Conservation (phyloP, 345 rosid species). For the Rhodamnia rubescens region DNA sequence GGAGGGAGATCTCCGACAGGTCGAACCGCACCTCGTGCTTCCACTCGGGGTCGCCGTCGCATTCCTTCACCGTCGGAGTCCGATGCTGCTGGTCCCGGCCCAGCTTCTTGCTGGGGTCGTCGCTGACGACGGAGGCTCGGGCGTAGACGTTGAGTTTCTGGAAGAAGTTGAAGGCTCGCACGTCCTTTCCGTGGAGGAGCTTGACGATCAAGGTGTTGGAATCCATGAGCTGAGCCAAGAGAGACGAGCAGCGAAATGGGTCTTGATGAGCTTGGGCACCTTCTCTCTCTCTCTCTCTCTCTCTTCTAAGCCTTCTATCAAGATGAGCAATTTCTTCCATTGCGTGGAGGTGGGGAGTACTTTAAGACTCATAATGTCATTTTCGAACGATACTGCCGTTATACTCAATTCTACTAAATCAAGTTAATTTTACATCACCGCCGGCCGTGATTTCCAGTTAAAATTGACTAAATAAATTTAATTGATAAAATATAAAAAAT, state of each 20-base stretch:
- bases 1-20: conserved; percentile 4
- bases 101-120: conserved; percentile 16
- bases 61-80: conserved; percentile 31
- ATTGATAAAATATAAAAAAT: too few species aligned
- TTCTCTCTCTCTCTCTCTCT: background rate
- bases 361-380: background rate
- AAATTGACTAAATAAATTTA: too few species aligned
- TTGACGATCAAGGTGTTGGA: conserved; percentile 24
- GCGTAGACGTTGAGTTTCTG: conserved; percentile 40
- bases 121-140: conserved; percentile 15
- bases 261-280: background rate
- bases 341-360: background rate
- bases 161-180: conserved; percentile 44
- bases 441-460: too few species aligned
- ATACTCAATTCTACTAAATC: background rate
- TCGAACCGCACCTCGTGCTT: conserved; percentile 29
- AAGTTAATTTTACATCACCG: background rate
- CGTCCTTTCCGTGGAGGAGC: conserved; percentile 25
- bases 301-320: background rate
- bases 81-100: conserved; percentile 15
- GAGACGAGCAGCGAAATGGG: background rate
- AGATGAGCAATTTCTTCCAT: background rate
- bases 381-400: background rate
- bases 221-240: background rate
- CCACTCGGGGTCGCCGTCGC: conserved; percentile 51